phyloP scores from a whole-genome alignment of 139 green algal genomes.

The Micromonas pusilla region DNA sequence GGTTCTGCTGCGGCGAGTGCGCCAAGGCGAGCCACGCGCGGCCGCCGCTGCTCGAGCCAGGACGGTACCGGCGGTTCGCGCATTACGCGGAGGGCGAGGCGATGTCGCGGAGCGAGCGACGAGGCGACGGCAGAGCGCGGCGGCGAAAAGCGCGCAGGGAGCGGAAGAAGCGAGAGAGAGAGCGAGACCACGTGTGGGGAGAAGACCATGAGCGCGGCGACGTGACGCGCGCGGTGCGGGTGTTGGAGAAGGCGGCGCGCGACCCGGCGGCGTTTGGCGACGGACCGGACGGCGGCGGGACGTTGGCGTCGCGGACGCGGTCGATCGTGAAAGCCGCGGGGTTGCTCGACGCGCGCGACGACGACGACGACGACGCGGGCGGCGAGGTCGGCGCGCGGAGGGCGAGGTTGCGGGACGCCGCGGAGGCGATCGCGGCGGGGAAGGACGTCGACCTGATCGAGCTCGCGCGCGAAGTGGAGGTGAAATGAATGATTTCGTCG shows the following conservation, averaged over 20 bases:
- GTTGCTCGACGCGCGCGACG: not conserved
- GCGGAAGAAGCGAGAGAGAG: no score
- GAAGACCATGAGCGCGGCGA: not conserved
- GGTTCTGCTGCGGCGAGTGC: constrained; percentile 76
- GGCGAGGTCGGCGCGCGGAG: not conserved
- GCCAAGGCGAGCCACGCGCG: constrained; percentile 62
- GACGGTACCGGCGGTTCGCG: constrained; percentile 1
- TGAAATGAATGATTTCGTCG: no score
- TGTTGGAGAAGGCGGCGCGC: not conserved
- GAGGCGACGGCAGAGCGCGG: no score
- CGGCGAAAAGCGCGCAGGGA: not conserved
- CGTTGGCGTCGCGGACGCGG: not conserved
- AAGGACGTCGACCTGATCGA: not conserved
- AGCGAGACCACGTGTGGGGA: not conserved
- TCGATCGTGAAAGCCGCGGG: not conserved
- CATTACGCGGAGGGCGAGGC: not conserved
- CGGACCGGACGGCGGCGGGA: not conserved
- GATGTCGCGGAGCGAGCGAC: not conserved
- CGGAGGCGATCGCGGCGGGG: not conserved
- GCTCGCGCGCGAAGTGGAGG: no score
- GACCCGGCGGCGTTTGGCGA: not conserved
- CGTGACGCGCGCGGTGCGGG: not conserved
- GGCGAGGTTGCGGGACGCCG: not conserved
- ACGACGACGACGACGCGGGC: not conserved
- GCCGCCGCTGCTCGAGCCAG: constrained; percentile 43